Evolutionary conservation across 169 alveolate species (phyloP), one percentile per base, ranked within the genome.

Genomic region (Prorocentrum cordatum): DNA sequence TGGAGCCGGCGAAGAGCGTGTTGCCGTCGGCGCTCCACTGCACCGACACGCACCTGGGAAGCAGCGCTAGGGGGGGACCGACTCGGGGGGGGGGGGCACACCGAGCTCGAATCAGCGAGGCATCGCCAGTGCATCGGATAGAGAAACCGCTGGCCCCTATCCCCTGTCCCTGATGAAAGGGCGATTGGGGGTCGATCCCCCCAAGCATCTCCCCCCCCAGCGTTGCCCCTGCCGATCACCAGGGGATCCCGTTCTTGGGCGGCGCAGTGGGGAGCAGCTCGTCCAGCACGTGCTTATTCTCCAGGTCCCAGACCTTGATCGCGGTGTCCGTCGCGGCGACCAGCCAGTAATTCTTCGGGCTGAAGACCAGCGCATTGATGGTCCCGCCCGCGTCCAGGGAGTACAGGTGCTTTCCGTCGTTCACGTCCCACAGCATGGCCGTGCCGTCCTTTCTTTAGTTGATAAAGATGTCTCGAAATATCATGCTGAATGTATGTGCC

Each of bases 381-480:
- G 98, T 95, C 92, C 96, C 95, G 80, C 96, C 96, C 35, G 98
- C 96, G 82, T 95, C 98, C 67, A 96, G 86, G 62, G 97, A 95
- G 94, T 96, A 96, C 91, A 96, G 93, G 94, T 96, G 97, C 93
- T 96, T 96, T 75, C 98, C 99, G 89, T 96, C 98, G 92, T 95
- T 95, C 67, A 96, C 97, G 88, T 96, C 99, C 99, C 99, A 96
- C 79, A 96, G 93, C 95, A 96, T 96, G 32, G 97, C 97, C 45
- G 95, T 96, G 64, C 99, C 99, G 90, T 96, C 99, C 93, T 97
- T n/a, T n/a, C n/a, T n/a, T n/a, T n/a, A n/a, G n/a, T n/a, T n/a
- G n/a, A n/a, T n/a, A n/a, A n/a, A n/a, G n/a, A n/a, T n/a, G n/a
- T n/a, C n/a, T n/a, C n/a, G n/a, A n/a, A n/a, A n/a, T n/a, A n/a